Percentiles rank a stretch among this genome's conserved stretches.
Conservation (phyloP, 2,329 filamentous ascomycete species). For the Xylaria arbuscula region DNA sequence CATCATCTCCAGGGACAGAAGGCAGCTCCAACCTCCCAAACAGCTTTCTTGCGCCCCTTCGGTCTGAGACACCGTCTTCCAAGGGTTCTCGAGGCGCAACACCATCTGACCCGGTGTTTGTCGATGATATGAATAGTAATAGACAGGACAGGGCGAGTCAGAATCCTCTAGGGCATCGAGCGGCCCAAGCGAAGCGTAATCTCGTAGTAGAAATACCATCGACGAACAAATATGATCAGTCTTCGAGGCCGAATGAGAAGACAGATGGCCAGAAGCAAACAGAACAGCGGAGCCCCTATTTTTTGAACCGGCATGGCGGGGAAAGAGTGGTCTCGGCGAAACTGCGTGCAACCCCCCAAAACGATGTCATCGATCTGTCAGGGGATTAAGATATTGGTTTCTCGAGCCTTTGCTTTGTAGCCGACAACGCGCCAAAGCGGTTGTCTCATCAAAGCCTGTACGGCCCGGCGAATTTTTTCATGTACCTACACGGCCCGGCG, state of each 20-base stretch:
- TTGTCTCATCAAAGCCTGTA: neutral
- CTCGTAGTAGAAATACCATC: conserved; percentile 28
- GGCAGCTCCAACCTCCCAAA: conserved; percentile 19
- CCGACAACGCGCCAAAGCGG: neutral
- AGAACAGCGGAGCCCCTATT: conserved; percentile 23
- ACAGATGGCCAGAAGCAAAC: conserved; percentile 20
- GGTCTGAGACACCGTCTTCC: conserved; percentile 33
- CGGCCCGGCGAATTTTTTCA: conserved; percentile 2
- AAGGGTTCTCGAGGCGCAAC: conserved; percentile 39
- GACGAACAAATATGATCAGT: neutral
- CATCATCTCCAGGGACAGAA: conserved; percentile 20
- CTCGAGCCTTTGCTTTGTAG: neutral
- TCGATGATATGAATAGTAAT: conserved; percentile 39
- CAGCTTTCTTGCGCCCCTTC: conserved; percentile 35
- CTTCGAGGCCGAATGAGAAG: conserved; percentile 5
- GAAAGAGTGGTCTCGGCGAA: conserved; percentile 30
- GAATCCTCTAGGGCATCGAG: conserved; percentile 1
- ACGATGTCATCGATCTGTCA: conserved; percentile 35
- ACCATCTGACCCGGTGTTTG: conserved; percentile 39
- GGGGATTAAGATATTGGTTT: conserved; percentile 15
- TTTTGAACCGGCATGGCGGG: conserved; percentile 23
- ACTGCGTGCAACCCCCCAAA: conserved; percentile 10
- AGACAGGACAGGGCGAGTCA: neutral
- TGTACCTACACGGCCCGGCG: conserved; percentile 28
- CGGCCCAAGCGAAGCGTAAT: neutral